Percentiles rank a stretch among this genome's conserved stretches.
These are phyloP conservation scores for Carex myosuroides DNA, from an alignment of 176 grass and related monocot genomes.

Conservation along the genomic window DNA sequence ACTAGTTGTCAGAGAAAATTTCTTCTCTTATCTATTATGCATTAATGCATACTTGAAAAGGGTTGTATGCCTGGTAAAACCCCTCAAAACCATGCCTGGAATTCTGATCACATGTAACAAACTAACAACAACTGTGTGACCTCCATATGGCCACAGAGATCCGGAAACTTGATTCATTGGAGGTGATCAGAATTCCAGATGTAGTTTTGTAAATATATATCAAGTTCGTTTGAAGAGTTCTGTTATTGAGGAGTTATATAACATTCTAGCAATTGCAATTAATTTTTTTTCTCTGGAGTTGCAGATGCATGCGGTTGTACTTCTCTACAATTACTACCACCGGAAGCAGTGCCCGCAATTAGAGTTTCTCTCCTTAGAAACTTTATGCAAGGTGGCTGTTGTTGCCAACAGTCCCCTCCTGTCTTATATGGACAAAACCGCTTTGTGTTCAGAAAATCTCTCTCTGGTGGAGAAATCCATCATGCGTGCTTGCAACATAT, in stretches of 20 bases:
- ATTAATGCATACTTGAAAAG: background rate
- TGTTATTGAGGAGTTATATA: background rate
- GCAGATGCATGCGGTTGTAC: constrained; percentile 52
- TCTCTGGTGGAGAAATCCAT: constrained; percentile 37
- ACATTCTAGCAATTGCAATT: too few species aligned
- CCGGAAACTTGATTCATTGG: background rate
- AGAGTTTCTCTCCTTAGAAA: constrained; percentile 22
- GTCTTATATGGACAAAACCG: constrained; percentile 11
- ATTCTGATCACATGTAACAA: background rate
- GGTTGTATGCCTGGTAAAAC: background rate
- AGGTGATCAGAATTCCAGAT: background rate
- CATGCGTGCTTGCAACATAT: constrained; percentile 43
- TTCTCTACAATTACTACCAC: constrained; percentile 79
- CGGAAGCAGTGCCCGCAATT: constrained; percentile 44
- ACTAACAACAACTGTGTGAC: background rate
- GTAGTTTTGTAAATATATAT: background rate
- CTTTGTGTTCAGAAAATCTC: constrained; percentile 27
- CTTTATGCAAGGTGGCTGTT: constrained; percentile 23
- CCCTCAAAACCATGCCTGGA: background rate
- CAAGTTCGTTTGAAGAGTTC: background rate
- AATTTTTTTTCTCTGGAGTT: background rate
- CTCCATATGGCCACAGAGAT: background rate
- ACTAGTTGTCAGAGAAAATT: background rate
- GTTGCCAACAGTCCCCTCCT: background rate
- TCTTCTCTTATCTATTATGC: background rate